Percentiles rank a stretch among this genome's conserved stretches.
Evolutionary conservation across 768 basidiomycete species (phyloP).

Genomic region (Suillus subluteus): DNA sequence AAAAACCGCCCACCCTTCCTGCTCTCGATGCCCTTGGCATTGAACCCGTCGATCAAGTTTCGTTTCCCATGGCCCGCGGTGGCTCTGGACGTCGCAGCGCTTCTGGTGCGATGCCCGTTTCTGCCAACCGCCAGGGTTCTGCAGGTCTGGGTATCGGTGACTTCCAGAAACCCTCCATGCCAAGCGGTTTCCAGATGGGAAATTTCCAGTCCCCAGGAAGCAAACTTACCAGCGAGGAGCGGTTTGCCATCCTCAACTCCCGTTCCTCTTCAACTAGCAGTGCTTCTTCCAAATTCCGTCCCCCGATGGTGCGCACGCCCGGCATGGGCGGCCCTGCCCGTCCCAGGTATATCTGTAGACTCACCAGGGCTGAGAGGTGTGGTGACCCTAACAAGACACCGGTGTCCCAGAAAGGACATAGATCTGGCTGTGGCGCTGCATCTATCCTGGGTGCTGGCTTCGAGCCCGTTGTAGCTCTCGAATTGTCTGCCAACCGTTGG

Average conservation of each 20-base stretch:
- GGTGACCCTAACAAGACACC: slow-evolving; percentile 42
- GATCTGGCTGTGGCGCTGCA: slow-evolving; percentile 18
- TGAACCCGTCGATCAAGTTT: slow-evolving; percentile 66
- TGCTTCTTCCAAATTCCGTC: too few relatives aligned
- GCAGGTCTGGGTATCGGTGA: slow-evolving; percentile 47
- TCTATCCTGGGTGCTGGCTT: slow-evolving; percentile 25
- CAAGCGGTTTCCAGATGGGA: slow-evolving; percentile 58
- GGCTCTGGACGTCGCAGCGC: slow-evolving; percentile 62
- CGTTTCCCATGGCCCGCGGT: slow-evolving; percentile 57
- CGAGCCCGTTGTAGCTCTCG: slow-evolving; percentile 79
- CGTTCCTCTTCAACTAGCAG: too few relatives aligned
- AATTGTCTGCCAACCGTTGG: slow-evolving; percentile 30
- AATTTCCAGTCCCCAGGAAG: slow-evolving; percentile 57
- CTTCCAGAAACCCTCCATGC: slow-evolving; percentile 43
- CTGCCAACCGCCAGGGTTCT: slow-evolving; percentile 50
- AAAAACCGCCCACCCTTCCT: slow-evolving; percentile 38
- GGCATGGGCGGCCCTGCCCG: too few relatives aligned
- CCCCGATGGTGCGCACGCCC: too few relatives aligned
- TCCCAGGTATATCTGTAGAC: too few relatives aligned
- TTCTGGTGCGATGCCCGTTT: slow-evolving; percentile 44
- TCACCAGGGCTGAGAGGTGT: too few relatives aligned
- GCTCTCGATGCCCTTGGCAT: slow-evolving; percentile 90
- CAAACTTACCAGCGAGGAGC: slow-evolving; percentile 45
- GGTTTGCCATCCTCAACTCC: too few relatives aligned
- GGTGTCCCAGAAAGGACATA: slow-evolving; percentile 39